Evolutionary conservation across 2,329 filamentous ascomycete genomes (phyloP), one percentile per base, ranked within the genome.

Genomic region (Graphium sp.): DNA sequence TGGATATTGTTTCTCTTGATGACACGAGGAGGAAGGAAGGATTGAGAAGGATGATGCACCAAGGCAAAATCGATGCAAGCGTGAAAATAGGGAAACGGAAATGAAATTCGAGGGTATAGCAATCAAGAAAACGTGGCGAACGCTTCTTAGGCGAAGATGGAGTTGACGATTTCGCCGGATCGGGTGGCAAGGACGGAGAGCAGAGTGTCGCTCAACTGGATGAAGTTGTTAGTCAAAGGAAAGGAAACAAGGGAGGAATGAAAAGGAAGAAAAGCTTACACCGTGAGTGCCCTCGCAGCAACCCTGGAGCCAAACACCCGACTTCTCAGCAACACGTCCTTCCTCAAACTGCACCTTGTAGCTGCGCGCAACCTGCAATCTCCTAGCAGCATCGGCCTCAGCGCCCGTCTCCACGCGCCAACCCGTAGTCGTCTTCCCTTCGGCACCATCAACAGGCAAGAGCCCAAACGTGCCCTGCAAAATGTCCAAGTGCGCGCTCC

Each of bases 261-360:
- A 19, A 28, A 14, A 13, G 18, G 12, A 26, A 21, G n/a, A 14
- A 13, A 28, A 32, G 73, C 78, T 72, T 66, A 87, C 78, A 34
- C 87, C 87, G 50, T 95, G 87, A 19, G 84, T 92, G 35, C 65
- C 72, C 58, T 95, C 85, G 48, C 84, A 91, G 56, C 85, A 94
- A 18, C 87, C 87, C 50, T 95, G 89, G 41, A 95, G 60, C 77
- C 81, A 95, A 33, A 95, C 62, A 4, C 85, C 85, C 10, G 82
- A 77, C 24, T 74, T 70, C 1, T 62, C 46, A n/a, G 71, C 65
- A 19, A 95, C 76, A 26, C 66, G 62, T 18, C 67, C 74, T 2
- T 66, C 56, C 27, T 67, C 62, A 46, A 91, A 83, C 33, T 74
- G 57, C 27, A 94, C 69, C 29, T 65, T 65, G 51, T 95, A 95